Conservation (phyloP, 2,329 filamentous ascomycete species). For the Sporothrix inflata region DNA sequence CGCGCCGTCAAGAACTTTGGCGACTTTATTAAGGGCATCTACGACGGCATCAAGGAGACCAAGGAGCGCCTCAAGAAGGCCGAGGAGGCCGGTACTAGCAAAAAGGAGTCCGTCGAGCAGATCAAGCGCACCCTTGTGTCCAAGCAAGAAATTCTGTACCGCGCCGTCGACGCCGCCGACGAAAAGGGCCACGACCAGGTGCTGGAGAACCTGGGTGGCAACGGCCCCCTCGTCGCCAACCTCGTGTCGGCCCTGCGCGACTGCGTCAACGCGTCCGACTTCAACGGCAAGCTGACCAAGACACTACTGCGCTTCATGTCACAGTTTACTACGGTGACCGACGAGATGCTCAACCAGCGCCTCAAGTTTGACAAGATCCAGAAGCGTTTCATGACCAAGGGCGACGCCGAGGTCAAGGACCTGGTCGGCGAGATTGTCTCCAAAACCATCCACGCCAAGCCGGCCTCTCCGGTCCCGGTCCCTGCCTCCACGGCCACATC, state of each 20-base stretch:
- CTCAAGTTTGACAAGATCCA: conserved; percentile 69
- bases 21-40: conserved; percentile 53
- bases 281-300: conserved; percentile 57
- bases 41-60: conserved; percentile 52
- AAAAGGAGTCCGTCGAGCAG: conserved; percentile 42
- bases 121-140: conserved; percentile 48
- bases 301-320: conserved; percentile 64
- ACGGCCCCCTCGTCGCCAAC: conserved; percentile 59
- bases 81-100: conserved; percentile 43
- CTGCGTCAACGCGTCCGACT: conserved; percentile 57
- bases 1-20: conserved; percentile 56
- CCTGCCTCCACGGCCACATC: neutral
- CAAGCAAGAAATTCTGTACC: conserved; percentile 54
- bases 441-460: conserved; percentile 51
- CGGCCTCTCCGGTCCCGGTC: neutral
- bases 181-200: conserved; percentile 59
- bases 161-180: conserved; percentile 57
- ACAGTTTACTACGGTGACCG: conserved; percentile 63
- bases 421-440: conserved; percentile 54
- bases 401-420: conserved; percentile 65
- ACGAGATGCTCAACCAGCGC: conserved; percentile 61
- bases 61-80: conserved; percentile 50
- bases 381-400: conserved; percentile 65
- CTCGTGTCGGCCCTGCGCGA: conserved; percentile 59
- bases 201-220: conserved; percentile 60